Percentiles rank a stretch among this genome's conserved stretches.
Evolutionary conservation across 1,139 yeast species (phyloP).

Genomic region (Lipomyces yarrowii): DNA sequence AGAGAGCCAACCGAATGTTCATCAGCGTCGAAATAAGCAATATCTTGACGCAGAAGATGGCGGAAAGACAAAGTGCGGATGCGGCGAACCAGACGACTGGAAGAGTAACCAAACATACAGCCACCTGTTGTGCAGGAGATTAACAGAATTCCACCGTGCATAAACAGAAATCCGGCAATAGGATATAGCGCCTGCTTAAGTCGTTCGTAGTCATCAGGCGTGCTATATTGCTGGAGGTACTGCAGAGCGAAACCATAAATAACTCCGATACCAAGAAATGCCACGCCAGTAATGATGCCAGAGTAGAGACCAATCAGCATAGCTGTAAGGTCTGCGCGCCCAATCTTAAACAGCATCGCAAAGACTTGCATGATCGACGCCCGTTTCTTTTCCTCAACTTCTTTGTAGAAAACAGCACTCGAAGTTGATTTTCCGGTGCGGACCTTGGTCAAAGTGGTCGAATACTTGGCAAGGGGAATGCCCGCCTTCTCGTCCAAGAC

Average conservation of each 20-base stretch:
- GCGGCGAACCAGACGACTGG: constrained; percentile 51
- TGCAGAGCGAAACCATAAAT: constrained; percentile 22
- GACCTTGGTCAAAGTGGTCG: constrained; percentile 9
- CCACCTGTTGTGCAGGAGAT: constrained; percentile 23
- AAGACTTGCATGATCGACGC: constrained; percentile 17
- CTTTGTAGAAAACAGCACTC: not conserved
- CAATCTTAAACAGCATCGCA: constrained; percentile 9
- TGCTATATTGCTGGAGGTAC: constrained; percentile 18
- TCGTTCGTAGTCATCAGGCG: constrained; percentile 18
- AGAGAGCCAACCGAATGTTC: constrained; percentile 58
- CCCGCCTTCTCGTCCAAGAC: constrained; percentile 24
- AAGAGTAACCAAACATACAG: constrained; percentile 37
- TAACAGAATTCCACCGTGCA: constrained; percentile 21
- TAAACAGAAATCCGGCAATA: constrained; percentile 24
- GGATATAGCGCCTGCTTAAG: constrained; percentile 22
- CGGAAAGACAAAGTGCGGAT: constrained; percentile 54
- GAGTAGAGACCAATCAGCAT: constrained; percentile 17
- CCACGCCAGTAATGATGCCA: constrained; percentile 26
- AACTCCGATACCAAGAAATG: constrained; percentile 17
- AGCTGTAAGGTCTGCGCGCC: constrained; percentile 12
- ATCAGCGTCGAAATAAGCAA: constrained; percentile 54
- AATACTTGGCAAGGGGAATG: constrained; percentile 15
- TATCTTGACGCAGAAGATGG: constrained; percentile 54
- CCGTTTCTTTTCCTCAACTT: constrained; percentile 7
- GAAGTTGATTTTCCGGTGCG: constrained; percentile 14